These are phyloP conservation scores for Crucihimalaya himalaica DNA, from an alignment of 345 rosid genomes.

Conservation along the genomic window DNA sequence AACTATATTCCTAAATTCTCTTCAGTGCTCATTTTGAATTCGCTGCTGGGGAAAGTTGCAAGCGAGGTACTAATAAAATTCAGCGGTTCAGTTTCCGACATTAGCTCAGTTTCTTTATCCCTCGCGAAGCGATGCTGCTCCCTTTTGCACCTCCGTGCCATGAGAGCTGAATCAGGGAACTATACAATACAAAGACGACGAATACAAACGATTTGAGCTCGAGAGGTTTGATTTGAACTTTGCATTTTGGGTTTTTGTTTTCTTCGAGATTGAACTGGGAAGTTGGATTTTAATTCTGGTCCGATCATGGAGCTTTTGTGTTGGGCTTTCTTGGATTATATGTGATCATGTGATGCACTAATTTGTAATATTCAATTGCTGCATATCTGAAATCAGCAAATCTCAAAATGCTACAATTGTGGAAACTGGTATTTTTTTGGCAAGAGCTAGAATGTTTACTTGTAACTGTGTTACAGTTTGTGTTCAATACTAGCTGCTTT, in stretches of 20 bases:
- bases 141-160: background rate
- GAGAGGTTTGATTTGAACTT: conserved; percentile 22
- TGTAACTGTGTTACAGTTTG: background rate
- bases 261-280: background rate
- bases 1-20: too few relatives aligned
- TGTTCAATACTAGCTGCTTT: too few relatives aligned
- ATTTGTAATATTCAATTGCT: background rate
- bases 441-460: background rate
- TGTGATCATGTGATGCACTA: background rate
- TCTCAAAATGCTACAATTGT: background rate
- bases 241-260: background rate
- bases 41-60: background rate
- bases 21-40: conserved; percentile 3
- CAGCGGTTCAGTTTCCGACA: background rate
- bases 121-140: background rate
- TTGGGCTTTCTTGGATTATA: background rate
- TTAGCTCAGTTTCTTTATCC: background rate
- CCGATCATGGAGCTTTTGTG: background rate
- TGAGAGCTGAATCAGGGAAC: background rate
- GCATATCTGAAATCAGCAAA: background rate
- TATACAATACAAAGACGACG: background rate
- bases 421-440: background rate
- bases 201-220: background rate
- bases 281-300: conserved; percentile 4
- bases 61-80: background rate